Evolutionary conservation across 108 stramenopile genomes (phyloP), one percentile per base, ranked within the genome.

Genomic region (Pseudonitzschia pungens): DNA sequence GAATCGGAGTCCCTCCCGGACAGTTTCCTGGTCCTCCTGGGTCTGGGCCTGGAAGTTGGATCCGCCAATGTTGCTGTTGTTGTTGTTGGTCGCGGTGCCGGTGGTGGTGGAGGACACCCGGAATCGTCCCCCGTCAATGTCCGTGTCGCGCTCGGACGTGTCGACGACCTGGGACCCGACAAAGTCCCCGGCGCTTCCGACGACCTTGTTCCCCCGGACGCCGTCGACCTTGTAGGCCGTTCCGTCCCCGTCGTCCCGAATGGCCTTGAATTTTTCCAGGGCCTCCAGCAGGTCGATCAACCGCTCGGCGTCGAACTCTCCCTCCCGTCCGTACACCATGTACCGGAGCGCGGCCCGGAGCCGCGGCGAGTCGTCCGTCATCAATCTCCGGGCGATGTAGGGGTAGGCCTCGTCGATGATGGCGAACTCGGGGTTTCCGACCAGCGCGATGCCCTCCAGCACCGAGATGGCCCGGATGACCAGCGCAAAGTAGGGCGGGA

Each of bases 401-500:
- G 96, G 97, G 68, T 93, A 97, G 31, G 96, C 97, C 76, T 97
- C 97, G 72, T 97, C 97, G 54, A 97, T 75, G 40, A 83, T 83
- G 11, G 96, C 96, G 59, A 97, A 97, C 24, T 94, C 81, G 10
- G 97, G 97, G 65, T 97, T 96, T 14, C 95, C 97, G 20, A 96
- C 95, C 6, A 98, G 72, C 0, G 97, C 97, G 69, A 98, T 96
- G 11, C 97, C 97, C 74, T 98, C 97, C 31, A 97, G 72, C 21
- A 96, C 95, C 27, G 84, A 86, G 70, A 97, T 93, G 43, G 97
- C 97, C 14, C 97, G 87, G 64, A 95, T 96, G 11, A 97, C 89
- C 58, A 97, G 71, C 15, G 97, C 97, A 85, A 98, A 98, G 80
- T 98, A 98, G 1, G 94, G 91, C 0, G 94, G 94, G 29, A 95